phyloP scores from a whole-genome alignment of 345 rosid species.

The Linum tenue region DNA sequence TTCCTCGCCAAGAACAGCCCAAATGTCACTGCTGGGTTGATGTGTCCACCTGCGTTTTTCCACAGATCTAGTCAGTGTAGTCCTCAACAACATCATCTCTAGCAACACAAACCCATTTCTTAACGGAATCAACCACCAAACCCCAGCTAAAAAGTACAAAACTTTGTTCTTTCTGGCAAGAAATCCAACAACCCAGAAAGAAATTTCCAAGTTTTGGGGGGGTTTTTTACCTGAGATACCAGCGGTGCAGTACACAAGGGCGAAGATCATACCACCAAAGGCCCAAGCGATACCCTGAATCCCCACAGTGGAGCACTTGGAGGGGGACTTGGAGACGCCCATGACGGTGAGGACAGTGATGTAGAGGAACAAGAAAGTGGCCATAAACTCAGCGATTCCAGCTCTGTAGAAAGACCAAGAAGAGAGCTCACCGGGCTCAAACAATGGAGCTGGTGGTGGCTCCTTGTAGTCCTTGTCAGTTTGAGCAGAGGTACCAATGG shows the following conservation, averaged over 20 bases:
- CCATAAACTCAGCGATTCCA: not conserved
- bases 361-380: not conserved
- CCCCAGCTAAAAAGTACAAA: not conserved
- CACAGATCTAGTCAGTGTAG: not conserved
- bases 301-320: not conserved
- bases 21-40: not conserved
- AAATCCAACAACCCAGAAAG: too few relatives aligned
- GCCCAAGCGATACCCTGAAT: not conserved
- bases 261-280: not conserved
- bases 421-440: not conserved
- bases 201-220: too few relatives aligned
- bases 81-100: not conserved
- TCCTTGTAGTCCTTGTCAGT: slow-evolving; percentile 1
- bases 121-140: not conserved
- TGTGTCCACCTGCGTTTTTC: not conserved
- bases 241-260: not conserved
- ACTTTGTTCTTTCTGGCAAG: too few relatives aligned
- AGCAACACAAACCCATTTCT: not conserved
- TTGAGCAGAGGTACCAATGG: not conserved
- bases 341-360: not conserved
- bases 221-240: not conserved
- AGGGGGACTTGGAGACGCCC: not conserved
- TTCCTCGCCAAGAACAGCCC: slow-evolving; percentile 1
- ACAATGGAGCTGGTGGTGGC: not conserved
- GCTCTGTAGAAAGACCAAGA: not conserved